Base-by-base conservation (phyloP, 2,329 filamentous ascomycete genomes). In the Fonsecaea monophora region DNA sequence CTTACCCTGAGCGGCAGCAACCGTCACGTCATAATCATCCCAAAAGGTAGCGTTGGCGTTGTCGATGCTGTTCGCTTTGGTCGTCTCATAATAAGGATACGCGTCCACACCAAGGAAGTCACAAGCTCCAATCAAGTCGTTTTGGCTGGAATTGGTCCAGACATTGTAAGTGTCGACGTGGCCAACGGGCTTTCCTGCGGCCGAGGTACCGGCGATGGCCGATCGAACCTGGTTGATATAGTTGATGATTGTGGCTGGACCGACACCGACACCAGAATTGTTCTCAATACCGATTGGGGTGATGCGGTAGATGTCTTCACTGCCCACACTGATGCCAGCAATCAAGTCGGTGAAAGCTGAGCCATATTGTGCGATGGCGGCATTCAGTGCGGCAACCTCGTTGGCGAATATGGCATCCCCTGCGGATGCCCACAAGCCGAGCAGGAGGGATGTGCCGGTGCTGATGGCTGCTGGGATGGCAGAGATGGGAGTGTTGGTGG, bases 91-190 rank as follows among this genome's bases (percentile, higher is more conserved):
- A 84, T 93, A 96, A 21, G 92, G 86, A 78, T 95, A 96, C 18
- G 89, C 90, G 76, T 96, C 92, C 77, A 94, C 87, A 71, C 93
- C 93, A 67, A 96, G 78, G 85, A 88, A 96, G 82, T 96, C 92
- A 69, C 84, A 81, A 48, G 86, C 87, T 9, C 88, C 82, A 66
- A 92, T 87, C 66, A 96, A 87, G 50, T 80, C 65, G 8, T 65
- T 71, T 61, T 71, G 79, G 85, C 94, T 96, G 75, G 89, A 86
- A 60, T 96, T 92, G 76, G 87, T 87, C 84, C 88, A 94, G 60
- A 87, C 87, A 40, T 89, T 92, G 92, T 92, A 96, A 60, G 93
- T 96, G 77, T 96, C 93, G 76, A 96, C 92, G 79, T 96, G 93
- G 60, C 92, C 92, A 67, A 96, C 82, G 18, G 86, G 82, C 54